Evolutionary conservation across 768 basidiomycete species (phyloP), one percentile per base, ranked within the genome.

Genomic region (Termitomyces heimii): DNA sequence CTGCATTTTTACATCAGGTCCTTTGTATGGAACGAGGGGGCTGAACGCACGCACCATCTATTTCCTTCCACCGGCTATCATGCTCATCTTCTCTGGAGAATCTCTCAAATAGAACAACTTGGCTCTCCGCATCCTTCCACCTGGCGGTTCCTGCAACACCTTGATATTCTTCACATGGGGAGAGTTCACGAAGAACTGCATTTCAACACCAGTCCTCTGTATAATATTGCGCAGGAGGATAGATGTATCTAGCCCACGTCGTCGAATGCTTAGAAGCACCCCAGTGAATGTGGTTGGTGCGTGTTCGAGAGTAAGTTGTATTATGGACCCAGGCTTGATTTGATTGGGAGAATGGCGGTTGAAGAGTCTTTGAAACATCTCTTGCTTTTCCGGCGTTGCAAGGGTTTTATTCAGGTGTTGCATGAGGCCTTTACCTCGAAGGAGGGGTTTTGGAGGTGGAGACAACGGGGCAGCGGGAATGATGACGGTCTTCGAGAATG

Each of bases 161-260:
- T 86, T 85, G 72, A 98, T 88, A 55, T 89, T 85, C 77, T 91
- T 92, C 71, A 98, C 66, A 67, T 92, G 82, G 29, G 96, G 95
- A 52, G 89, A 91, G 66, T 83, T 85, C 61, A 86, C 84, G 69
- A 88, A 94, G 74, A 92, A 90, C 66, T 88, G 88, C 88, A 92
- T 88, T 77, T 98, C 96, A 39, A 97, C 88, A 13, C 94, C 95
- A 13, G 89, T 92, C 61, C 93, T 81, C 65, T 92, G 89, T 53
- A 98, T 81, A 62, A 97, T 83, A 72, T 98, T 98, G 61, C 96
- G 82, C 52, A 98, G 73, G 53, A 86, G 77, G 67, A 98, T 90
- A n/a, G 86, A 88, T 28, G 92, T 94, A 73, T 93, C 92, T 29
- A 84, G 79, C 1, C 94, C 95, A 39, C 89, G 82, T 64, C 92